Conservation (phyloP, 2,329 filamentous ascomycete species). For the Ceratocystis diversiconidia region DNA sequence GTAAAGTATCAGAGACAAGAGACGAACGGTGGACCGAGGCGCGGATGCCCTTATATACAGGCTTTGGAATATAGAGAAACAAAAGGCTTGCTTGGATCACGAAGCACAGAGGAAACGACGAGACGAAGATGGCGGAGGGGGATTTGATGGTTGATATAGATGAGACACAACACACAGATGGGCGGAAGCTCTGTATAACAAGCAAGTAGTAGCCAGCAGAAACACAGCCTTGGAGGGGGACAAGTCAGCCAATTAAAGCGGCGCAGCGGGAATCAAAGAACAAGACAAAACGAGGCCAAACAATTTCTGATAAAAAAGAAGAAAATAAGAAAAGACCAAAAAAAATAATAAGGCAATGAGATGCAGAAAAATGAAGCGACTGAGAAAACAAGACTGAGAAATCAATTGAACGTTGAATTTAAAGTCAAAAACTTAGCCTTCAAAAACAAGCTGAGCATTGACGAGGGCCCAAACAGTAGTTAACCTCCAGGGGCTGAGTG, state of each 20-base stretch:
- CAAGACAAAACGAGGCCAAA: background rate
- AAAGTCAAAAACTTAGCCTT: too few species aligned
- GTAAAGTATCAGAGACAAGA: too few species aligned
- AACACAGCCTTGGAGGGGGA: background rate
- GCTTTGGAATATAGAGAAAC: too few species aligned
- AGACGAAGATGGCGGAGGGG: background rate
- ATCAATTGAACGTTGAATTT: too few species aligned
- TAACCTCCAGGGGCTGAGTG: background rate
- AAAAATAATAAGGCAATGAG: background rate
- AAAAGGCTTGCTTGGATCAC: background rate
- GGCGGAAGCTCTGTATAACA: background rate
- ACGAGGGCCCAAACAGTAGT: background rate
- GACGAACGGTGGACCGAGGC: too few species aligned
- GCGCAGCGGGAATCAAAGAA: background rate
- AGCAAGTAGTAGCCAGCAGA: background rate
- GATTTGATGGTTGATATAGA: background rate
- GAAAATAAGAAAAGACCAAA: background rate
- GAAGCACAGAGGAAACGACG: background rate
- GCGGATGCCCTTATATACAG: too few species aligned
- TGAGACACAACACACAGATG: background rate
- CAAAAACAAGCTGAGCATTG: background rate
- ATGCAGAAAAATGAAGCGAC: background rate
- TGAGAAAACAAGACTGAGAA: too few species aligned
- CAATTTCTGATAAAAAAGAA: background rate
- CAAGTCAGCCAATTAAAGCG: background rate